phyloP scores from a whole-genome alignment of 2,329 filamentous ascomycete species.

The Aspergillus ibericus region DNA sequence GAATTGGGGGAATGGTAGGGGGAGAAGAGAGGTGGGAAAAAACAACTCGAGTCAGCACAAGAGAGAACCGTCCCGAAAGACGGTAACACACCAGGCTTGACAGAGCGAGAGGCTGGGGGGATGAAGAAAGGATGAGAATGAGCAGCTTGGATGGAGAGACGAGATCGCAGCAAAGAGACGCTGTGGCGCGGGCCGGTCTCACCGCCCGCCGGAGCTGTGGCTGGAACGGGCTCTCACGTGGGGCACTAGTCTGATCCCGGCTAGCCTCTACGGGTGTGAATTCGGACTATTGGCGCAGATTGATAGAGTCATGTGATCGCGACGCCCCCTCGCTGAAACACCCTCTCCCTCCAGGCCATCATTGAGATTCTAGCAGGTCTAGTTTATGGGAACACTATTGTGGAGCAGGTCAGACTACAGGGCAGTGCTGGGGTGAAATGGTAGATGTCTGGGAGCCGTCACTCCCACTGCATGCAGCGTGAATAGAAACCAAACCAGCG shows the following conservation, averaged over 20 bases:
- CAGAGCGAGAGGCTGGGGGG: background rate
- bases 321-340: background rate
- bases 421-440: too few species aligned
- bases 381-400: background rate
- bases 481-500: background rate
- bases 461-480: too few species aligned
- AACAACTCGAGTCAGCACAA: background rate
- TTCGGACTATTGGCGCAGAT: background rate
- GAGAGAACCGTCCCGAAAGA: background rate
- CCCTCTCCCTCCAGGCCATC: background rate
- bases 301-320: constrained; percentile 3
- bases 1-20: background rate
- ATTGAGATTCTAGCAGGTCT: background rate
- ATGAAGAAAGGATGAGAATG: background rate
- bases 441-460: too few species aligned
- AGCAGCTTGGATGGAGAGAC: constrained; percentile 1
- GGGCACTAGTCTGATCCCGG: background rate
- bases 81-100: background rate
- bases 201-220: constrained; percentile 5
- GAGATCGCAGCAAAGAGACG: background rate
- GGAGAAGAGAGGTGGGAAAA: background rate
- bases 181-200: background rate
- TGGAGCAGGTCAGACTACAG: too few species aligned
- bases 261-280: background rate
- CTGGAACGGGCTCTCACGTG: background rate